Percentiles rank a stretch among this genome's conserved stretches.
Conservation (phyloP, 371 early-diverging fungal genomes). For the Mortierella sp. region DNA sequence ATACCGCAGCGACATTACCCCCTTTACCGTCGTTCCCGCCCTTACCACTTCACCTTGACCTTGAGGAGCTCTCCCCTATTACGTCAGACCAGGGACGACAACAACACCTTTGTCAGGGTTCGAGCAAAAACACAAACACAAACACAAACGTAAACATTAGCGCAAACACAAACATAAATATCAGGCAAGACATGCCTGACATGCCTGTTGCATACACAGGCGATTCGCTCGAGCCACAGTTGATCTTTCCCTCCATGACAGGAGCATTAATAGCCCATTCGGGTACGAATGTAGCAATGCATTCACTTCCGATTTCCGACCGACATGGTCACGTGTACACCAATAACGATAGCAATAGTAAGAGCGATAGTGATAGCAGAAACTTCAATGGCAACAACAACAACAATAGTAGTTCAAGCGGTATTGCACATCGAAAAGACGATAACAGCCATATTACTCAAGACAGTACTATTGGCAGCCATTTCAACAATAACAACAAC, state of each 20-base stretch:
- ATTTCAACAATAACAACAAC: slow-evolving; percentile 10
- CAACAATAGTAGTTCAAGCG: slow-evolving; percentile 5
- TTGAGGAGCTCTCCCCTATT: slow-evolving; percentile 1
- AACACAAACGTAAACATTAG: not conserved
- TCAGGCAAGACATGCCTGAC: not conserved
- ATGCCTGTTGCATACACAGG: not conserved
- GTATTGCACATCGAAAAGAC: not conserved
- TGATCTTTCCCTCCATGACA: not conserved
- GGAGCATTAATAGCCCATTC: slow-evolving; percentile 10
- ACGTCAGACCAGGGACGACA: slow-evolving; percentile 11
- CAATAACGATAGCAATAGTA: slow-evolving; percentile 10
- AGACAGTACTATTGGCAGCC: not conserved
- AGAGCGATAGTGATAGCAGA: not conserved
- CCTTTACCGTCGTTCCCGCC: slow-evolving; percentile 25
- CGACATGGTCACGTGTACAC: not conserved
- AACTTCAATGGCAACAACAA: slow-evolving; percentile 3
- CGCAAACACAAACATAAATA: slow-evolving; percentile 8
- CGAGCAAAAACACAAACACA: not conserved
- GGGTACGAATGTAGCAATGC: not conserved
- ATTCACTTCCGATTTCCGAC: slow-evolving; percentile 2
- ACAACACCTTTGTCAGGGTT: slow-evolving; percentile 3
- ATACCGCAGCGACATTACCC: slow-evolving; percentile 24
- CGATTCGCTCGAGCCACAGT: not conserved
- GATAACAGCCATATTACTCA: slow-evolving; percentile 1
- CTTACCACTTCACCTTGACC: slow-evolving; percentile 14